Evolutionary conservation across 1,284 basidiomycete genomes (phyloP).

Genomic region (Pascua guehoae): DNA sequence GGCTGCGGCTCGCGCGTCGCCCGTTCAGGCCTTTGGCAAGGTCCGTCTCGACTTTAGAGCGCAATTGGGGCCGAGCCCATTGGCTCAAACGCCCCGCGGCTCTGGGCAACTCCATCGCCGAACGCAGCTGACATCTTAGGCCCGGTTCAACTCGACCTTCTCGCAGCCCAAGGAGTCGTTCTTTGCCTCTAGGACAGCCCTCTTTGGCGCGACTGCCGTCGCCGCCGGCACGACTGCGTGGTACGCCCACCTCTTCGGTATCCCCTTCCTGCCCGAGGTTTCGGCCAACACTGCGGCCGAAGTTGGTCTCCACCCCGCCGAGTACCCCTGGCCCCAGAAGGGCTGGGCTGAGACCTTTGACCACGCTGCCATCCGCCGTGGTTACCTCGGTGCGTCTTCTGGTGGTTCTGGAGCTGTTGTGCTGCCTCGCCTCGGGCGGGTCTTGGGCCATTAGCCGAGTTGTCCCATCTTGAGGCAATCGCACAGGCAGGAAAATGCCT

Average conservation of each 20-base stretch:
- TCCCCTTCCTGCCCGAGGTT: conserved; percentile 81
- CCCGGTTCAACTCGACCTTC: conserved; percentile 41
- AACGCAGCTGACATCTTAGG: conserved; percentile 21
- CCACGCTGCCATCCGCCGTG: conserved; percentile 89
- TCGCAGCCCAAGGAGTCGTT: conserved; percentile 22
- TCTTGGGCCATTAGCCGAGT: not conserved
- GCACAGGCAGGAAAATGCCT: not conserved
- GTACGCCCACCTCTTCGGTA: conserved; percentile 93
- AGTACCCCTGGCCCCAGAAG: conserved; percentile 87
- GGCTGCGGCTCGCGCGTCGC: conserved; percentile 24
- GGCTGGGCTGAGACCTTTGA: conserved; percentile 89
- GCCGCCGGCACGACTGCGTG: conserved; percentile 86
- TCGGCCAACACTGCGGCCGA: conserved; percentile 88
- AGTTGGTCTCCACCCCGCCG: conserved; percentile 86
- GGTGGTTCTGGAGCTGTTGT: not conserved
- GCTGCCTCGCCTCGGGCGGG: not conserved
- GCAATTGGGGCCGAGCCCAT: not conserved
- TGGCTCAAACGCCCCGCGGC: not conserved
- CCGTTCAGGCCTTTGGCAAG: conserved; percentile 18
- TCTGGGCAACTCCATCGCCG: not conserved
- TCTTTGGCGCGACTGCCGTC: conserved; percentile 71
- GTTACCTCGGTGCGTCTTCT: conserved; percentile 63
- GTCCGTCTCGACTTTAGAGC: conserved; percentile 7
- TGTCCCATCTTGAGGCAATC: not conserved
- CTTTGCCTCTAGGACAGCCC: conserved; percentile 66